Evolutionary conservation across 768 basidiomycete genomes (phyloP).

Genomic region (Grammothele lineata): DNA sequence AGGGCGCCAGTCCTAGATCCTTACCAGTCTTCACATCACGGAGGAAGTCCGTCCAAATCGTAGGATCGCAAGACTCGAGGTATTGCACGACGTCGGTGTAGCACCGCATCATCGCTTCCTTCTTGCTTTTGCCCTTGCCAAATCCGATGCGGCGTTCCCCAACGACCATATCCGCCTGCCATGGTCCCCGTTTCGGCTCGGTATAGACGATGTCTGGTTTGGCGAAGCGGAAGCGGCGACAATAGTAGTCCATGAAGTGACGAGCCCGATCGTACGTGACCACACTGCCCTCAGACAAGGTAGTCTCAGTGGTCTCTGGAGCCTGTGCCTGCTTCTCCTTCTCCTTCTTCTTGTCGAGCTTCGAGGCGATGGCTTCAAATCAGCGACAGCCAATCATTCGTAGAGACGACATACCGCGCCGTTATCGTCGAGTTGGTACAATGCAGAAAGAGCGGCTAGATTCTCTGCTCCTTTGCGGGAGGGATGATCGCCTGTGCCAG

Average conservation of each 20-base stretch:
- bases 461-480: conserved; percentile 59
- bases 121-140: conserved; percentile 67
- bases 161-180: conserved; percentile 77
- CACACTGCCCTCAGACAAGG: conserved; percentile 57
- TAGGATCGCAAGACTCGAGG: conserved; percentile 77
- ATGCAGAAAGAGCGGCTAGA: conserved; percentile 71
- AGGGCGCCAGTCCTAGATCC: conserved; percentile 68
- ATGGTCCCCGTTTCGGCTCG: conserved; percentile 30
- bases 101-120: conserved; percentile 62
- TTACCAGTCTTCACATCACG: conserved; percentile 58
- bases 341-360: conserved; percentile 13
- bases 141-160: conserved; percentile 79
- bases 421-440: conserved; percentile 61
- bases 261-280: conserved; percentile 72
- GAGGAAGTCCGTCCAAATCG: conserved; percentile 72
- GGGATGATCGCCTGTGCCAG: conserved; percentile 37
- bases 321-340: not conserved
- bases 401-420: conserved; percentile 52
- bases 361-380: not conserved
- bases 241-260: conserved; percentile 95
- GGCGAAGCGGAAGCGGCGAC: conserved; percentile 68
- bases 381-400: too few relatives aligned
- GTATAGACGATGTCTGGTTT: conserved; percentile 66
- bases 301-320: conserved; percentile 25
- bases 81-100: conserved; percentile 88